Evolutionary conservation across 257 asterid genomes (phyloP).

Genomic region (Salvia rosmarinus): DNA sequence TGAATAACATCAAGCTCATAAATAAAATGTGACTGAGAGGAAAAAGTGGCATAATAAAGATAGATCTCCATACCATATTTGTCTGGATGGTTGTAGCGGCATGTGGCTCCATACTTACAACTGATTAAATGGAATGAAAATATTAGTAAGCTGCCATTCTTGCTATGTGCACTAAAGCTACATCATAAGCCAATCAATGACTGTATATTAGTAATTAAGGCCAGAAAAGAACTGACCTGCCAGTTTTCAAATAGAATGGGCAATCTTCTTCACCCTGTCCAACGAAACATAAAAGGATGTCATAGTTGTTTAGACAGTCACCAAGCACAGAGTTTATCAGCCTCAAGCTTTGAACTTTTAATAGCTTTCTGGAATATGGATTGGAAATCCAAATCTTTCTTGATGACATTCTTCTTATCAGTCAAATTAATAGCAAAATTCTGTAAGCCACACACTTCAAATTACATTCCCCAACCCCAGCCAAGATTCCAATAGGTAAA

Average conservation of each 20-base stretch:
- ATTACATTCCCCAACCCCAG: neutral
- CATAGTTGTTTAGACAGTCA: conserved; percentile 10
- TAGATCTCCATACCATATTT: conserved; percentile 57
- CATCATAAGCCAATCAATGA: conserved; percentile 6
- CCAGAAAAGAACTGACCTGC: conserved; percentile 65
- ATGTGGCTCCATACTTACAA: conserved; percentile 90
- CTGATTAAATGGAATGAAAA: conserved; percentile 52
- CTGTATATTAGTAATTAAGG: conserved; percentile 21
- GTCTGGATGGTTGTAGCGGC: conserved; percentile 97
- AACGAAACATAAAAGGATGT: neutral
- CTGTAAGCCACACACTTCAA: neutral
- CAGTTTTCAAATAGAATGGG: conserved; percentile 94
- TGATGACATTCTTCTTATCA: neutral
- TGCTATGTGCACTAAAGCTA: conserved; percentile 15
- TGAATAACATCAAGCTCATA: conserved; percentile 33
- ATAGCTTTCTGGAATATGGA: conserved; percentile 8
- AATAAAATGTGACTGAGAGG: conserved; percentile 18
- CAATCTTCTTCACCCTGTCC: conserved; percentile 97
- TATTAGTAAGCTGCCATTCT: conserved; percentile 35
- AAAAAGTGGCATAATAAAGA: conserved; percentile 19
- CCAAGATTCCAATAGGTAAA: neutral
- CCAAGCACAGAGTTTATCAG: neutral
- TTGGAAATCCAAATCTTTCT: conserved; percentile 1
- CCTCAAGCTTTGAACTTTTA: conserved; percentile 6
- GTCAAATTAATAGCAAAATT: conserved; percentile 1